Evolutionary conservation across 306 rosid genomes (phyloP).

Genomic region (Aeschynomene evenia): DNA sequence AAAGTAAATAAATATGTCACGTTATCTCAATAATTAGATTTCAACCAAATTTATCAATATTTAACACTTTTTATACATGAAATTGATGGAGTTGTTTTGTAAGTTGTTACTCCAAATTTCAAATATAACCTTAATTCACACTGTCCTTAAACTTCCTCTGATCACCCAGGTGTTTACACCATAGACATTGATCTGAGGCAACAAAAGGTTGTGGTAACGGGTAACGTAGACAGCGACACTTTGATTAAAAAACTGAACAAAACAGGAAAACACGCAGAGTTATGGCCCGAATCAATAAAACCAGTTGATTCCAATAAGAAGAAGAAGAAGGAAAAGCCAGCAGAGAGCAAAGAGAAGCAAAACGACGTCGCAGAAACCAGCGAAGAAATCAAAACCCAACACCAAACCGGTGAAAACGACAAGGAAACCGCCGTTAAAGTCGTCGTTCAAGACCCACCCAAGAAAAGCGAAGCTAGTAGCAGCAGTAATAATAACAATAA

Average conservation of each 20-base stretch:
- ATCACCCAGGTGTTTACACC: slow-evolving; percentile 57
- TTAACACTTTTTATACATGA: too few species aligned
- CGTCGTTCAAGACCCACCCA: slow-evolving; percentile 36
- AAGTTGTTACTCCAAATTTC: neutral
- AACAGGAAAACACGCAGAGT: slow-evolving; percentile 67
- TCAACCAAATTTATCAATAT: too few species aligned
- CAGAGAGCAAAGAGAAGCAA: slow-evolving; percentile 42
- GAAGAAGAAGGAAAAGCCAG: slow-evolving; percentile 41
- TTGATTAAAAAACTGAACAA: slow-evolving; percentile 55
- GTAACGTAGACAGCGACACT: slow-evolving; percentile 49
- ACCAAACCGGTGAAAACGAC: slow-evolving; percentile 29
- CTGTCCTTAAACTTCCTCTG: neutral
- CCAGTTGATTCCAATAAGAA: slow-evolving; percentile 25
- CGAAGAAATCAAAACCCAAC: slow-evolving; percentile 27
- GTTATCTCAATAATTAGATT: too few species aligned
- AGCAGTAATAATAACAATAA: neutral
- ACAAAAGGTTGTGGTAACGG: slow-evolving; percentile 63
- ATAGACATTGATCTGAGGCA: slow-evolving; percentile 61
- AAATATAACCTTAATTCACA: neutral
- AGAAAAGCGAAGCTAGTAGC: slow-evolving; percentile 10
- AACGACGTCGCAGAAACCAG: slow-evolving; percentile 33
- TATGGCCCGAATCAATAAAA: slow-evolving; percentile 63
- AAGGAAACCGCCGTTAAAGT: slow-evolving; percentile 44
- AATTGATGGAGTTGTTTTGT: neutral
- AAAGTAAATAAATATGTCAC: too few species aligned